These are phyloP conservation scores for Lodderomyces orthopsilosis DNA, from an alignment of 1,139 yeast species.

Conservation along the genomic window DNA sequence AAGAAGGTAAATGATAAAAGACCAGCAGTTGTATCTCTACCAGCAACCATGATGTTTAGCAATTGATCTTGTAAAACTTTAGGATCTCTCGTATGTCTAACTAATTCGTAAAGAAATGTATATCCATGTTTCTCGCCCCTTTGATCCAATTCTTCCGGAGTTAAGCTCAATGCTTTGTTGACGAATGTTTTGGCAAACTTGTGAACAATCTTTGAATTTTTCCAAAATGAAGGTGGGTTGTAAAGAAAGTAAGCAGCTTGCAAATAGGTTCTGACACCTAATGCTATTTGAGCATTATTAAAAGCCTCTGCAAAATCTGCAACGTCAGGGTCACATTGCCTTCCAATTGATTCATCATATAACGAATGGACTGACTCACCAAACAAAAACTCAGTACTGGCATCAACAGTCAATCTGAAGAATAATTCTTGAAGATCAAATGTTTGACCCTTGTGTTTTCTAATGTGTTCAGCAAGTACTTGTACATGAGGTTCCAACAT, in stretches of 20 bases:
- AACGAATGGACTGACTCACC: constrained; percentile 49
- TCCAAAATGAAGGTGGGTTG: constrained; percentile 31
- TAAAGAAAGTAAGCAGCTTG: constrained; percentile 27
- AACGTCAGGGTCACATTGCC: constrained; percentile 14
- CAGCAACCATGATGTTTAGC: constrained; percentile 51
- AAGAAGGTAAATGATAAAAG: constrained; percentile 46
- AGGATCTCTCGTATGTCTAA: constrained; percentile 49
- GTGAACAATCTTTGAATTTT: constrained; percentile 28
- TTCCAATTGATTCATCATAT: constrained; percentile 29
- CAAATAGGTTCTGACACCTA: constrained; percentile 25
- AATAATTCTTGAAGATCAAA: constrained; percentile 40
- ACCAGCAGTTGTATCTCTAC: constrained; percentile 59
- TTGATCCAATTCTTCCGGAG: constrained; percentile 36
- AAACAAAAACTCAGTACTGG: constrained; percentile 58
- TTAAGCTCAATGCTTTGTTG: constrained; percentile 24
- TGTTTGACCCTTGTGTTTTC: constrained; percentile 18
- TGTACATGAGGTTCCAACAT: constrained; percentile 47
- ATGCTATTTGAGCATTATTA: constrained; percentile 27
- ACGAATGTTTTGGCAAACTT: constrained; percentile 36
- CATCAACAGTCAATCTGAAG: constrained; percentile 50
- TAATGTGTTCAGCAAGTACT: constrained; percentile 30
- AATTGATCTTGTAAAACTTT: constrained; percentile 48
- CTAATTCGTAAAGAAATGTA: constrained; percentile 49
- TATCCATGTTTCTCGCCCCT: constrained; percentile 34
- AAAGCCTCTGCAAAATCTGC: constrained; percentile 24